Base-by-base conservation (phyloP, 495 filamentous ascomycete genomes). In the Antarctomyces pellizariae region DNA sequence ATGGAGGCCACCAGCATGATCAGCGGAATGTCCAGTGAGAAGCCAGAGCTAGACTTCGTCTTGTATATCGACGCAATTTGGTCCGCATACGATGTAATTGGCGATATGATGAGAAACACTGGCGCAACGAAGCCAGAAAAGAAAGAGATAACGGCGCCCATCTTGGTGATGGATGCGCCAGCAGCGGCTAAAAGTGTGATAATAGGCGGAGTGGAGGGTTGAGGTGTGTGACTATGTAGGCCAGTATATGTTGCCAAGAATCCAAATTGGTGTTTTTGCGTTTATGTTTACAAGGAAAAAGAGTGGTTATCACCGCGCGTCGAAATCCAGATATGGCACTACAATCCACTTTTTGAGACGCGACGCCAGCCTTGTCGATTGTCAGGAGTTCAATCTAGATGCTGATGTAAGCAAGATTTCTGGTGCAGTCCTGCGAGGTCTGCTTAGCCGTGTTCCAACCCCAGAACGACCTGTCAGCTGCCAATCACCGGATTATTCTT, bases 1-100 rank as follows among this genome's bases (percentile, higher is more conserved):
- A 93, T 68, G 6, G 80, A 92, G 8, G 86, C 75, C 22, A 90
- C 67, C 15, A 97, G 76, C 86, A 97, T 97, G 36, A 97, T 97
- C 34, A 95, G 48, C 3, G 86, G 89, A 24, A 92, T 97, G 44
- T 97, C 75, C 19, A 70, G 47, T 7, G 57, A 64, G 54, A 97
- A 97, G 18, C 86, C 86, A 11, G 73, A 75, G 23, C 80, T 91
- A 16, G 69, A 77, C 42, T 71, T 72, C 16, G 49, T 62, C 36
- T 67, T 62, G 45, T 91, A 66, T 50, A 97, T 95, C 42, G 71
- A 75, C 33, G 76, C 61, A 36, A 86, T 92, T 52, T 97, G 82
- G 52, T 92, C 82, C 31, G 69, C 62, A 50, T 92, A 92, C 34
- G 75, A 83, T 11, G 82, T 71, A 17, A 92, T 49, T 13, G 82